Conservation (phyloP, 1,284 basidiomycete genomes). For the Ceratobasidium sp. region DNA sequence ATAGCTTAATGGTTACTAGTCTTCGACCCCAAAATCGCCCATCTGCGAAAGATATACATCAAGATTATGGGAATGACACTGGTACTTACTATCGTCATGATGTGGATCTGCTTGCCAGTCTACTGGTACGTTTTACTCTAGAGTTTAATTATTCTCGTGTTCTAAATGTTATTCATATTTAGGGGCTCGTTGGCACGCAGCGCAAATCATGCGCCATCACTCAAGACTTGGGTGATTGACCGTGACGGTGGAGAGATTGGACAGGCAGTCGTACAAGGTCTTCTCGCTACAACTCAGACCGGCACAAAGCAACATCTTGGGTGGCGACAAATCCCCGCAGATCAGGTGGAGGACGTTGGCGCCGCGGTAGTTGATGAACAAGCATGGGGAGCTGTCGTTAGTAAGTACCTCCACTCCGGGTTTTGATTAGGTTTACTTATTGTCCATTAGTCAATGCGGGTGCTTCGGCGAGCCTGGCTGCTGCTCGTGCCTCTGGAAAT, state of each 20-base stretch:
- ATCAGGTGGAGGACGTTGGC: conserved; percentile 49
- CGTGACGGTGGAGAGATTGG: conserved; percentile 59
- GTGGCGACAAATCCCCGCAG: conserved; percentile 49
- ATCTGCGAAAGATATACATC: conserved; percentile 42
- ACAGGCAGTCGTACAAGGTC: conserved; percentile 44
- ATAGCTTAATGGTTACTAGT: conserved; percentile 7
- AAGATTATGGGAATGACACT: conserved; percentile 42
- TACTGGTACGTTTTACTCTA: conserved; percentile 15
- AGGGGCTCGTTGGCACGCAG: conserved; percentile 45
- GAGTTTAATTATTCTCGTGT: background rate
- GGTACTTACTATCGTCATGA: conserved; percentile 43
- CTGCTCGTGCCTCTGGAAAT: conserved; percentile 53
- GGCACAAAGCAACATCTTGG: conserved; percentile 50
- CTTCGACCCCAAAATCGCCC: conserved; percentile 43
- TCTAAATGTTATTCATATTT: background rate
- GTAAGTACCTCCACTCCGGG: conserved; percentile 49
- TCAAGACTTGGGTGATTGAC: conserved; percentile 60
- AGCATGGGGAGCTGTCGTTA: conserved; percentile 55
- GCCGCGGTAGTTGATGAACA: conserved; percentile 52
- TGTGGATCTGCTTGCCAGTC: conserved; percentile 41
- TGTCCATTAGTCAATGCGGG: conserved; percentile 51
- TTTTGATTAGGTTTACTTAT: conserved; percentile 6
- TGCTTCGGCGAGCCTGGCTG: conserved; percentile 50
- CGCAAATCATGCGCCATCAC: conserved; percentile 46
- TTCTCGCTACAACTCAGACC: conserved; percentile 24